Conservation (phyloP, 2,329 filamentous ascomycete species). For the Pseudogymnoascus sp. region DNA sequence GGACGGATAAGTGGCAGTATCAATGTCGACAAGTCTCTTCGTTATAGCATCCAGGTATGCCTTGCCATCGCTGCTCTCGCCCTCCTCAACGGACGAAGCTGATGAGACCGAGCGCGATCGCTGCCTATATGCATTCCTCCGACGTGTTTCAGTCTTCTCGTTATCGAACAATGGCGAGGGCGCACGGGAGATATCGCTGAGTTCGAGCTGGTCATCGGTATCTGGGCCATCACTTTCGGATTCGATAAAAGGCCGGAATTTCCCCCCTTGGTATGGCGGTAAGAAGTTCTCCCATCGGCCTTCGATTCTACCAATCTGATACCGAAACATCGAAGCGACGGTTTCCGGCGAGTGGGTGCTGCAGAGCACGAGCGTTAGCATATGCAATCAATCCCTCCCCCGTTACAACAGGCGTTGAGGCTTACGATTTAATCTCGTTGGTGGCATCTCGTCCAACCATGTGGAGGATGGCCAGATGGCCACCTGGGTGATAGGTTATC, state of each 20-base stretch:
- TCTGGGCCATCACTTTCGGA: conserved; percentile 7
- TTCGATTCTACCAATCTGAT: conserved; percentile 74
- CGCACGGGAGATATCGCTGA: conserved; percentile 23
- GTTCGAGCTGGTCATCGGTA: conserved; percentile 22
- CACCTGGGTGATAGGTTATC: conserved; percentile 84
- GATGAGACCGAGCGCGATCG: conserved; percentile 50
- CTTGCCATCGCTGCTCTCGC: conserved; percentile 42
- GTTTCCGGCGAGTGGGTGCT: conserved; percentile 80
- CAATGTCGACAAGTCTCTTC: conserved; percentile 64
- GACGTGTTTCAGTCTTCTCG: conserved; percentile 16
- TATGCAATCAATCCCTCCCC: conserved; percentile 14
- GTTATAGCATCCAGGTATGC: conserved; percentile 67
- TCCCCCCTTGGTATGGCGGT: conserved; percentile 85
- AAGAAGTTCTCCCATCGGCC: conserved; percentile 80
- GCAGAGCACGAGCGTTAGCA: conserved; percentile 9
- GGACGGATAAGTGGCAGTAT: conserved; percentile 72
- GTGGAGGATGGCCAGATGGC: conserved; percentile 81
- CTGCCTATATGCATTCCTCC: conserved; percentile 22
- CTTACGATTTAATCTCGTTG: conserved; percentile 85
- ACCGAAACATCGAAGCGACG: conserved; percentile 66
- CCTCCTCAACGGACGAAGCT: conserved; percentile 42
- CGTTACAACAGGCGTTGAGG: conserved; percentile 18
- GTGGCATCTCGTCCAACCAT: conserved; percentile 93
- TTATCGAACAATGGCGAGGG: conserved; percentile 29
- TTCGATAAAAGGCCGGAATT: conserved; percentile 51